Evolutionary conservation across 176 grass and related monocot species (phyloP).

Genomic region (Eragrostis nindensis): DNA sequence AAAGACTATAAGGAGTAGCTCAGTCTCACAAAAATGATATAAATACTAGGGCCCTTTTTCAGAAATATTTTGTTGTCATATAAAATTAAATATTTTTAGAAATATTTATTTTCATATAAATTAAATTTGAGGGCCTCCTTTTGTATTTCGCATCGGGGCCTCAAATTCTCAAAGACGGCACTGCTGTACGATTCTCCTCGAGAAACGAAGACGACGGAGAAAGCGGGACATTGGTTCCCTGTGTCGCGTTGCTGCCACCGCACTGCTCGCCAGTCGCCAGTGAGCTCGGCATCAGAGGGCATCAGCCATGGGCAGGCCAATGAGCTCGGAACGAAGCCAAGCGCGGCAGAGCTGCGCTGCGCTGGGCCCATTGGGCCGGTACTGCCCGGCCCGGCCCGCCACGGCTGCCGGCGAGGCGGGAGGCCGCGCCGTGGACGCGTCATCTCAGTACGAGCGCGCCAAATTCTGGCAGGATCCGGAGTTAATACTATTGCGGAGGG

Average conservation of each 20-base stretch:
- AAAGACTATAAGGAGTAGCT: no score
- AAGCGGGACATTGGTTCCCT: not conserved
- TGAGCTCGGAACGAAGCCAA: not conserved
- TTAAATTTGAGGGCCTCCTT: no score
- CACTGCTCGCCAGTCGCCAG: no score
- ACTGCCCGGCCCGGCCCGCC: not conserved
- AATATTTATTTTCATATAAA: no score
- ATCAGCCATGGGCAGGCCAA: not conserved
- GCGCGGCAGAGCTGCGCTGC: not conserved
- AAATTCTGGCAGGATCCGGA: constrained; percentile 24
- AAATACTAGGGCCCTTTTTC: no score
- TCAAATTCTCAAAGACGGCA: no score
- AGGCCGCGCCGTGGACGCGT: not conserved
- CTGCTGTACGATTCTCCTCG: not conserved
- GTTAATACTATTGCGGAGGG: constrained; percentile 13
- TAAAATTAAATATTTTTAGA: no score
- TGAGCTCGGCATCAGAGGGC: no score
- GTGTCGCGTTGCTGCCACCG: not conserved
- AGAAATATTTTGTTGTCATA: no score
- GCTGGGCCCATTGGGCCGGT: no score
- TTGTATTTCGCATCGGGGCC: no score
- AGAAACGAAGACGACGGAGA: not conserved
- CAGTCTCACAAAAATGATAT: no score
- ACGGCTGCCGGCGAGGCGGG: not conserved
- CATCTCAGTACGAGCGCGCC: not conserved